Evolutionary conservation across 805 yeast species (phyloP), one percentile per base, ranked within the genome.

Genomic region (Saturnispora hagleri): DNA sequence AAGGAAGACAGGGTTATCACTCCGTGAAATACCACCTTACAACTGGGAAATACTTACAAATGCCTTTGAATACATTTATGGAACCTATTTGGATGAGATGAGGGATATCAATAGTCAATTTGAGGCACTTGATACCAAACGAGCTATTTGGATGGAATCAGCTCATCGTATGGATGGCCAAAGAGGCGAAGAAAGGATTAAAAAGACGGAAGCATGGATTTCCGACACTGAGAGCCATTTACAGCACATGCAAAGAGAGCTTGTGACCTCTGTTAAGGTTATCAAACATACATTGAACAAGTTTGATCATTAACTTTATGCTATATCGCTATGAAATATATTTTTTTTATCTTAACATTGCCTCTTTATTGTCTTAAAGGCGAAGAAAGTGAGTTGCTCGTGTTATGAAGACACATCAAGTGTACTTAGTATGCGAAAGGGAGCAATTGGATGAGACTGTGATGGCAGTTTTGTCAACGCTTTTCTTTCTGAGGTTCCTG

Each of bases 401-500:
- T 34, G 42, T 38, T 33, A 42, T 36, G 47, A 42, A 36, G 15
- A 42, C 43, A n/a, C 41, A 43, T 5, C 36, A 26, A 20, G 28
- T 42, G 42, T 42, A 43, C 20, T 56, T 79, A 46, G 69, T 72
- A 10, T 75, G 80, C 1, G 86, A 81, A 54, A 62, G 79, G 50
- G 74, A 78, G 45, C 75, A 76, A 46, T 72, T 76, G 7, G 69
- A 77, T 48, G 87, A 81, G 52, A 76, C 79, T 8, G 64, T 80
- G 15, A 74, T 72, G 72, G 87, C 85, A 1, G 66, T 84, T 27
- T 63, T 86, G 51, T 81, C 86, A 71, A 70, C 86, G 2, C 79
- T 86, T 18, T 77, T 86, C 62, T 86, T 86, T 63, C 78, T 81
- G 51, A 68, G 95, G 43, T 68, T 84, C 27, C 80, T 86, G 61